phyloP scores from a whole-genome alignment of 1,139 yeast species.

The Blastobotrys capitulatus region DNA sequence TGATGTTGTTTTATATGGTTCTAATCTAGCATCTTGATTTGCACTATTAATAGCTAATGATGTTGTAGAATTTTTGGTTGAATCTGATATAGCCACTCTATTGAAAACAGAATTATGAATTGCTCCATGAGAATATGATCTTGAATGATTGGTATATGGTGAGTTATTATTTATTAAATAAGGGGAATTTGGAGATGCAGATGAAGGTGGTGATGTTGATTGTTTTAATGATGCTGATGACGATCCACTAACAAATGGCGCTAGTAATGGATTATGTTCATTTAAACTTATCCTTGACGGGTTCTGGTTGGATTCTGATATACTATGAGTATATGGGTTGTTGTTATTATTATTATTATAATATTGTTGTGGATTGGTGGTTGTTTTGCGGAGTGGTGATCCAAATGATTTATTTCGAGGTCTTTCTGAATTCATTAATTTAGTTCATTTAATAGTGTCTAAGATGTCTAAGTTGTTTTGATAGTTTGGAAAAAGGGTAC shows the following conservation, averaged over 20 bases:
- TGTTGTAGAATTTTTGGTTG: conserved; percentile 1
- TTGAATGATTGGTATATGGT: not conserved
- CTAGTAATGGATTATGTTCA: conserved; percentile 9
- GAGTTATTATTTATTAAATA: not conserved
- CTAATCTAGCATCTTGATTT: not conserved
- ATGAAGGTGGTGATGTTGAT: not conserved
- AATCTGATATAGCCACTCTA: not conserved
- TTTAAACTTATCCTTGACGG: not conserved
- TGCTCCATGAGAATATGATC: not conserved
- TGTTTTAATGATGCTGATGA: not conserved
- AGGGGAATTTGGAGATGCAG: not conserved
- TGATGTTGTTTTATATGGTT: not conserved
- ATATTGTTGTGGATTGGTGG: not conserved
- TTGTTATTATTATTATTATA: not conserved
- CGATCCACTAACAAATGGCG: conserved; percentile 6
- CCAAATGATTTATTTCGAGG: not conserved
- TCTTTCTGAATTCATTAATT: no score
- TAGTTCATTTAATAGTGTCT: no score
- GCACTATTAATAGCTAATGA: not conserved
- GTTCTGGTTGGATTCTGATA: not conserved
- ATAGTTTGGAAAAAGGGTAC: no score
- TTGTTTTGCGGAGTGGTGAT: not conserved
- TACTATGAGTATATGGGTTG: not conserved
- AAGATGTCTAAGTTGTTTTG: no score
- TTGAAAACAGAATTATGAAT: conserved; percentile 2